Evolutionary conservation across 1,139 yeast genomes (phyloP).

Genomic region (Geotrichum bryndzae): DNA sequence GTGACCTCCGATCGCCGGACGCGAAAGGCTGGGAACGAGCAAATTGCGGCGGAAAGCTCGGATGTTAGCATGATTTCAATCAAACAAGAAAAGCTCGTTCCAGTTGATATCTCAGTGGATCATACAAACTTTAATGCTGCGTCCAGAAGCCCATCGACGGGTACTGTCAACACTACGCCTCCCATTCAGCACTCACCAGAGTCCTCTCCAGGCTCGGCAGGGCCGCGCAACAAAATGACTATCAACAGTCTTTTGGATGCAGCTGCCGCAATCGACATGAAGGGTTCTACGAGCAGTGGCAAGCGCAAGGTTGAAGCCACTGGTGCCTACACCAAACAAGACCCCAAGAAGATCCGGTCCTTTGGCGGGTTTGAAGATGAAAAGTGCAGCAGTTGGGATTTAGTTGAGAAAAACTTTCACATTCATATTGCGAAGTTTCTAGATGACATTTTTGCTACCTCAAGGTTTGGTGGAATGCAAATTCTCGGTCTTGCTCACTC

Average conservation of each 20-base stretch:
- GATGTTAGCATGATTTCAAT: background rate
- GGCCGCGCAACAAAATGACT: conserved; percentile 22
- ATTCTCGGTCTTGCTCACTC: conserved; percentile 9
- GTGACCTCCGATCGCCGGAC: background rate
- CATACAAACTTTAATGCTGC: background rate
- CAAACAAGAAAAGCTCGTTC: background rate
- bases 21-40: background rate
- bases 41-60: background rate
- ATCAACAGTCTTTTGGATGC: conserved; percentile 30
- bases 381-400: conserved; percentile 15
- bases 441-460: conserved; percentile 9
- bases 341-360: background rate
- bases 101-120: background rate
- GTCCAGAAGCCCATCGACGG: background rate
- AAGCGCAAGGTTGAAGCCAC: conserved; percentile 2
- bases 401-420: conserved; percentile 12
- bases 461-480: conserved; percentile 11
- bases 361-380: conserved; percentile 6
- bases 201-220: background rate
- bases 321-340: background rate
- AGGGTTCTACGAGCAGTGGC: background rate
- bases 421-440: conserved; percentile 10
- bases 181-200: background rate
- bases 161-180: background rate
- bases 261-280: conserved; percentile 26